Evolutionary conservation across 495 filamentous ascomycete species (phyloP).

Genomic region (Collariella sp.): DNA sequence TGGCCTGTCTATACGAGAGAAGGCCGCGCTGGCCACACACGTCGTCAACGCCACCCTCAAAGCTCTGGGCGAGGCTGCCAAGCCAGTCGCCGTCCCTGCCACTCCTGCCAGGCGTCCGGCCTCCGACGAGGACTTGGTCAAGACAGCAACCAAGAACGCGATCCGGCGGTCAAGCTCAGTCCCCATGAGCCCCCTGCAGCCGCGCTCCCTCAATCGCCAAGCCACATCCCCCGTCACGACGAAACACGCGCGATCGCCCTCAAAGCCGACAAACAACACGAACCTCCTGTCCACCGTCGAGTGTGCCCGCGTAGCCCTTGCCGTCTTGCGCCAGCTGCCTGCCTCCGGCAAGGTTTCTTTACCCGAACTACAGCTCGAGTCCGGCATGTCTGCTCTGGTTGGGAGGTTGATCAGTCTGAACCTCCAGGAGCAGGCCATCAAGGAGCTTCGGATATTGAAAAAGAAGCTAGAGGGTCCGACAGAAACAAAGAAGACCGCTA

Average conservation of each 20-base stretch:
- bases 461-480: conserved; percentile 45
- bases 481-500: conserved; percentile 24
- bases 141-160: conserved; percentile 28
- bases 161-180: conserved; percentile 40
- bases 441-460: conserved; percentile 66
- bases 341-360: conserved; percentile 37
- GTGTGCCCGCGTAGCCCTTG: conserved; percentile 68
- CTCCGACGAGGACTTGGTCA: conserved; percentile 27
- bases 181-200: conserved; percentile 43
- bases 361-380: conserved; percentile 69
- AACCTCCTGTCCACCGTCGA: conserved; percentile 49
- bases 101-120: conserved; percentile 18
- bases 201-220: conserved; percentile 46
- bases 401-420: conserved; percentile 64
- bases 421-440: conserved; percentile 65
- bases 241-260: conserved; percentile 23
- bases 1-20: conserved; percentile 50
- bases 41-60: conserved; percentile 72
- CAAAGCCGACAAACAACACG: conserved; percentile 22
- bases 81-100: conserved; percentile 29
- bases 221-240: conserved; percentile 36
- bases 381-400: conserved; percentile 68
- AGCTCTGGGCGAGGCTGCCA: conserved; percentile 63
- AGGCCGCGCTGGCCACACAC: conserved; percentile 66
- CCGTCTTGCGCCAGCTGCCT: conserved; percentile 56